A percentile compares a stretch with the other conserved stretches of the same genome.
Conservation (phyloP, 495 filamentous ascomycete genomes). For the Penicillium flavigenum region DNA sequence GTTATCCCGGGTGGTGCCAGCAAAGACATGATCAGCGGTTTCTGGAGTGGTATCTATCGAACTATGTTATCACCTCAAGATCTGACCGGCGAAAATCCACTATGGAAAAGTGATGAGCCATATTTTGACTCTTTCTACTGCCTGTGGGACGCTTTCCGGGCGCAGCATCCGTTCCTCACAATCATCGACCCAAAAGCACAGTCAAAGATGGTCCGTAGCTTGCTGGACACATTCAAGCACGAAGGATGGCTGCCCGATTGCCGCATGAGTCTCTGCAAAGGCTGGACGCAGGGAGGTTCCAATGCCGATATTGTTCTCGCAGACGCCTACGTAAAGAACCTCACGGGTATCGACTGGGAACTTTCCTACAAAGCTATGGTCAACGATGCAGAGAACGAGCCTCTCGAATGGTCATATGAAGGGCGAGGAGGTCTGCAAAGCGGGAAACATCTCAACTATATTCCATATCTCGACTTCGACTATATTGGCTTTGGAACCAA, state of each 20-base stretch:
- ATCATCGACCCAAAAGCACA: constrained; percentile 64
- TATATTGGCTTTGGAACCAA: constrained; percentile 66
- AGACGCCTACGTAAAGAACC: constrained; percentile 68
- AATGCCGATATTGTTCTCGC: constrained; percentile 73
- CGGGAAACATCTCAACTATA: constrained; percentile 68
- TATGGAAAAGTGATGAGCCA: constrained; percentile 68
- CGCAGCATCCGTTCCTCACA: constrained; percentile 68
- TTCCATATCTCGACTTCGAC: constrained; percentile 69
- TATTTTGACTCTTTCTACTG: constrained; percentile 81
- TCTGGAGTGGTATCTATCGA: constrained; percentile 71
- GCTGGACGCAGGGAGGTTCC: constrained; percentile 74
- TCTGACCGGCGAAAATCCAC: constrained; percentile 74
- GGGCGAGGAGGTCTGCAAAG: constrained; percentile 67
- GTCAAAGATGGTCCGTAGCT: constrained; percentile 62
- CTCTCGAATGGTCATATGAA: constrained; percentile 67
- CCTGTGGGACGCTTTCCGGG: constrained; percentile 72
- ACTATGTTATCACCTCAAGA: constrained; percentile 75
- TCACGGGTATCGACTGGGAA: constrained; percentile 65
- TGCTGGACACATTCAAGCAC: constrained; percentile 72
- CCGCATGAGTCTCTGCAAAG: constrained; percentile 65
- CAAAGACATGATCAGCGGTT: constrained; percentile 54
- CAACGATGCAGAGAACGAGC: constrained; percentile 76
- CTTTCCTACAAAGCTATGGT: constrained; percentile 69
- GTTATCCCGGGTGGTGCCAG: constrained; percentile 55
- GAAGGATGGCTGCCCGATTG: constrained; percentile 71